Percentiles rank a stretch among this genome's conserved stretches.
Evolutionary conservation across 257 asterid species (phyloP).

Genomic region (Mitragyna speciosa): DNA sequence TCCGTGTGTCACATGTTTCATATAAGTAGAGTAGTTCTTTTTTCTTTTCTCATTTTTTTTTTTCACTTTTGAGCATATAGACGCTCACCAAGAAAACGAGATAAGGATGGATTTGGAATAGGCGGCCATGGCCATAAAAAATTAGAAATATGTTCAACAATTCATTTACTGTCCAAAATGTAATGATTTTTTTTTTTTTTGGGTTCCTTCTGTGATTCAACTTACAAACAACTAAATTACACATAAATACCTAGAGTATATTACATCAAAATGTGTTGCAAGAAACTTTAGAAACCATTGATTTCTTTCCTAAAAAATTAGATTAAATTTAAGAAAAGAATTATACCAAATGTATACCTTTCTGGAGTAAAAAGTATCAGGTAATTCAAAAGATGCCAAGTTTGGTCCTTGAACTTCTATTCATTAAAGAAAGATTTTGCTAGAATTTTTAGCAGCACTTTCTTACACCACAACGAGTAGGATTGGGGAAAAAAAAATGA

Average conservation of each 20-base stretch:
- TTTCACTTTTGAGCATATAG: not conserved
- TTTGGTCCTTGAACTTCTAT: too few relatives aligned
- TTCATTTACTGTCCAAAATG: not conserved
- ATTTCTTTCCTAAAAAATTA: not conserved
- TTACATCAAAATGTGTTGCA: not conserved
- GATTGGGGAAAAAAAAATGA: too few relatives aligned
- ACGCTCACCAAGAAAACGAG: not conserved
- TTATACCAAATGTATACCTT: not conserved
- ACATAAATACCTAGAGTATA: too few relatives aligned
- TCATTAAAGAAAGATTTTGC: too few relatives aligned
- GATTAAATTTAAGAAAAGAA: not conserved
- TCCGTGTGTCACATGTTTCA: not conserved
- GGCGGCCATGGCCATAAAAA: not conserved
- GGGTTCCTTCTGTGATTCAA: too few relatives aligned
- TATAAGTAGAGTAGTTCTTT: too few relatives aligned
- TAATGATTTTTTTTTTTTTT: too few relatives aligned
- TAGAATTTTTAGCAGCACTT: not conserved
- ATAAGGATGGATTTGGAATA: not conserved
- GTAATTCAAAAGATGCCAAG: too few relatives aligned
- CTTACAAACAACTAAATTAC: too few relatives aligned
- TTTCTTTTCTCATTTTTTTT: too few relatives aligned
- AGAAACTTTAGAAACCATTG: not conserved
- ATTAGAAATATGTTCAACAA: too few relatives aligned
- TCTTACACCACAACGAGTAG: too few relatives aligned
- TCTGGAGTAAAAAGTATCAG: not conserved